These are phyloP conservation scores for Kodamaea laetipori DNA, from an alignment of 805 yeast species.

Conservation along the genomic window DNA sequence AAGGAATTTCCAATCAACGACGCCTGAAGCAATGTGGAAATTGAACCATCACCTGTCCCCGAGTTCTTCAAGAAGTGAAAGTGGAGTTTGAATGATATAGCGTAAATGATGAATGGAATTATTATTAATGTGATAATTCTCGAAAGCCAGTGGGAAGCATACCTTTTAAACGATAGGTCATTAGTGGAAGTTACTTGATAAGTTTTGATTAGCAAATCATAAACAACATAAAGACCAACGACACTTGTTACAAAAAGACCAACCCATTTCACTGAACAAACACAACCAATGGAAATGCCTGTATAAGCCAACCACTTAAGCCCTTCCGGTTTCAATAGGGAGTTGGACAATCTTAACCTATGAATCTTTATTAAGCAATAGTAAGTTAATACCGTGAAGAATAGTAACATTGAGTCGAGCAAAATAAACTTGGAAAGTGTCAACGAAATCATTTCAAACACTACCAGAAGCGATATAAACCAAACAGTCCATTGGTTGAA, in stretches of 20 bases:
- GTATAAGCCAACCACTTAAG: conserved; percentile 58
- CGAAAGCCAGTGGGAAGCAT: conserved; percentile 68
- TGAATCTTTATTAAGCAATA: conserved; percentile 50
- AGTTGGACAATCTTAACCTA: conserved; percentile 37
- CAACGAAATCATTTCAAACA: conserved; percentile 68
- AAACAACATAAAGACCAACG: conserved; percentile 59
- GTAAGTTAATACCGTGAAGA: conserved; percentile 60
- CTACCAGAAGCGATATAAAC: conserved; percentile 62
- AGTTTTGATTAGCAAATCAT: conserved; percentile 52
- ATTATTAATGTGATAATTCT: conserved; percentile 67
- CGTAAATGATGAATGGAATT: conserved; percentile 70
- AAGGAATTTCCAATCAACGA: conserved; percentile 71
- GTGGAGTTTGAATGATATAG: conserved; percentile 77
- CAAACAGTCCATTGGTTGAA: conserved; percentile 45
- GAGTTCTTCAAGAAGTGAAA: conserved; percentile 72
- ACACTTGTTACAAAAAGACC: conserved; percentile 68
- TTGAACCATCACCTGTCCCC: conserved; percentile 93
- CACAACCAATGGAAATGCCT: conserved; percentile 77
- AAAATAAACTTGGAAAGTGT: conserved; percentile 74
- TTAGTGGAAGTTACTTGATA: conserved; percentile 32
- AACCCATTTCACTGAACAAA: conserved; percentile 84
- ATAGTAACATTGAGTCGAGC: conserved; percentile 73
- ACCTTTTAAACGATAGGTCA: conserved; percentile 26
- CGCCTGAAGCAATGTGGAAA: conserved; percentile 88
- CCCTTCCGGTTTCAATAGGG: conserved; percentile 45